Percentiles rank a stretch among this genome's conserved stretches.
Evolutionary conservation across 2,329 filamentous ascomycete species (phyloP).

Genomic region (Fusarium torulosum): DNA sequence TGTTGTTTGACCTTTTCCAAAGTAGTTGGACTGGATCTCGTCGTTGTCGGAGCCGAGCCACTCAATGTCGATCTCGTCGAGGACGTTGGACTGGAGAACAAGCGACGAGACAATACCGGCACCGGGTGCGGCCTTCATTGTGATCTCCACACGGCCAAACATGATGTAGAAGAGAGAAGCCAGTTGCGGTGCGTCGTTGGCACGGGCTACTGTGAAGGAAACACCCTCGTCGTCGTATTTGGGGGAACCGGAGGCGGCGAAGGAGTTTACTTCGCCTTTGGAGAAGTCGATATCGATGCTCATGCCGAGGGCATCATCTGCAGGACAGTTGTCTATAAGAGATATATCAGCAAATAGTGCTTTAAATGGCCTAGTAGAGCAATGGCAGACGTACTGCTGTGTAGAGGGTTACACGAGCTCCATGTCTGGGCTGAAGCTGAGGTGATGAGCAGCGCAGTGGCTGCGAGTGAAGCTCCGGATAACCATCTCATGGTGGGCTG

Average conservation of each 20-base stretch:
- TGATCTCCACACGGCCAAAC: constrained; percentile 92
- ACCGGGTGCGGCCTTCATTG: constrained; percentile 87
- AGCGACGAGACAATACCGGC: constrained; percentile 93
- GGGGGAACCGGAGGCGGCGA: constrained; percentile 76
- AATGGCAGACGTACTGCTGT: constrained; percentile 49
- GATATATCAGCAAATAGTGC: constrained; percentile 10
- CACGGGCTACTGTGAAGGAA: constrained; percentile 80
- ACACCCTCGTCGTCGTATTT: constrained; percentile 83
- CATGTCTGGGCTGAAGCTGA: constrained; percentile 55
- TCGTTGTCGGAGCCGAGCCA: constrained; percentile 84
- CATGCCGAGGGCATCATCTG: constrained; percentile 84
- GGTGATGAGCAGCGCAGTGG: constrained; percentile 44
- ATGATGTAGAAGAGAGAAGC: constrained; percentile 97
- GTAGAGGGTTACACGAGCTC: constrained; percentile 57
- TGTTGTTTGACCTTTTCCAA: constrained; percentile 88
- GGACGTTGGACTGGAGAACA: constrained; percentile 88
- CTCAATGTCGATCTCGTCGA: constrained; percentile 98
- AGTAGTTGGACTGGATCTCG: constrained; percentile 97
- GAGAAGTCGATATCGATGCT: constrained; percentile 88
- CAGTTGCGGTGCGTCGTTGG: constrained; percentile 88
- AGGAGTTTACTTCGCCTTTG: constrained; percentile 81
- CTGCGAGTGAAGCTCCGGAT: constrained; percentile 32
- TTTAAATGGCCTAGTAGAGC: not conserved
- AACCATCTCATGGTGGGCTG: constrained; percentile 45
- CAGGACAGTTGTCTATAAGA: constrained; percentile 70